Evolutionary conservation across 192 early-diverging fungal species (phyloP).

Genomic region (Lunasporangiospora selenospora): DNA sequence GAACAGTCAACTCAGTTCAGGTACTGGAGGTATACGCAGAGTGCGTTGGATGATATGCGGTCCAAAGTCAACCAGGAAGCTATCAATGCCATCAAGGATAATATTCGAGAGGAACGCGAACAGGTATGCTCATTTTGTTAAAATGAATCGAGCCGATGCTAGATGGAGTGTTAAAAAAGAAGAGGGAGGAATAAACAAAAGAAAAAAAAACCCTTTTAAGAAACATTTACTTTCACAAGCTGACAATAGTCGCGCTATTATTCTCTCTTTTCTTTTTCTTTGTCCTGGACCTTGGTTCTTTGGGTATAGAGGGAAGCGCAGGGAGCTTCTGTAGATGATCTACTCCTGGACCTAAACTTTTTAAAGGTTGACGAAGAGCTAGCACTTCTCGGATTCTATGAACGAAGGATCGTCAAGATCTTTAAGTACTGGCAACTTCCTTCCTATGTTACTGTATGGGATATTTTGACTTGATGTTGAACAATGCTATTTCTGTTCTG

Average conservation of each 20-base stretch:
- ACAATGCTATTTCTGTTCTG: neutral
- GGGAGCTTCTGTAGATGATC: constrained; percentile 12
- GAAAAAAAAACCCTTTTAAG: too few relatives aligned
- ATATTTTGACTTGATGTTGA: neutral
- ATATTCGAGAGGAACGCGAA: constrained; percentile 63
- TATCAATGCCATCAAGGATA: constrained; percentile 61
- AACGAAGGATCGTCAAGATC: constrained; percentile 53
- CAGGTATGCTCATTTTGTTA: too few relatives aligned
- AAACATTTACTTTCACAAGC: neutral
- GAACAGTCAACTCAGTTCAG: constrained; percentile 77
- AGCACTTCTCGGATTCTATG: constrained; percentile 61
- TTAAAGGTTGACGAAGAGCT: constrained; percentile 60
- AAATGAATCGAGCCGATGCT: too few relatives aligned
- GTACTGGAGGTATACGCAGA: constrained; percentile 73
- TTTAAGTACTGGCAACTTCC: constrained; percentile 53
- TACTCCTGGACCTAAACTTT: constrained; percentile 48
- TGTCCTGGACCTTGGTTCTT: neutral
- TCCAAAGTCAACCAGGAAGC: constrained; percentile 60
- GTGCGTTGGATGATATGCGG: constrained; percentile 61
- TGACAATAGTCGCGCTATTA: neutral
- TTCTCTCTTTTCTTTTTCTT: neutral
- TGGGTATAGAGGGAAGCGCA: constrained; percentile 15
- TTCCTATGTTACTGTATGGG: constrained; percentile 50
- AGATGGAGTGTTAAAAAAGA: too few relatives aligned
- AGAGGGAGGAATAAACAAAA: too few relatives aligned